These are phyloP conservation scores for Trichomonascaceae sp. DNA, from an alignment of 1,139 yeast genomes.

Conservation along the genomic window DNA sequence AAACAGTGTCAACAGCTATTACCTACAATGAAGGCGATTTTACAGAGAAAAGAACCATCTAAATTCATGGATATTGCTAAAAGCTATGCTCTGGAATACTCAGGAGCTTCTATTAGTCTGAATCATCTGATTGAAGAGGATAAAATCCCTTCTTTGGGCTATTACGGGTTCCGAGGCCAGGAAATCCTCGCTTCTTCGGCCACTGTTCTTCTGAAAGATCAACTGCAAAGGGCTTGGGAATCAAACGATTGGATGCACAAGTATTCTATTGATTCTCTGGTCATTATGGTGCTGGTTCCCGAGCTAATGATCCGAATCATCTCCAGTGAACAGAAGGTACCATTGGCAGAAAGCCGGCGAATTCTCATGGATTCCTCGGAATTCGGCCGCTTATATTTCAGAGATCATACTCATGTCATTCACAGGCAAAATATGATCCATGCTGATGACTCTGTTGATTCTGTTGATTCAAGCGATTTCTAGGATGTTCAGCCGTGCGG, in stretches of 20 bases:
- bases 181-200: slow-evolving; percentile 6
- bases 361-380: slow-evolving; percentile 11
- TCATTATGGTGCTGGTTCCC: slow-evolving; percentile 13
- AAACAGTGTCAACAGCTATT: background rate
- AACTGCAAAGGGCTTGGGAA: background rate
- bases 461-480: background rate
- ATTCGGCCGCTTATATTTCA: slow-evolving; percentile 13
- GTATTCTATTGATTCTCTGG: slow-evolving; percentile 2
- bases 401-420: background rate
- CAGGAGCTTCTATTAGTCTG: background rate
- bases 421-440: background rate
- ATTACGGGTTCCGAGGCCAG: slow-evolving; percentile 10
- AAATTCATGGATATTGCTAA: background rate
- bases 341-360: slow-evolving; percentile 7
- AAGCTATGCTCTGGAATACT: background rate
- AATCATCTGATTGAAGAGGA: slow-evolving; percentile 8
- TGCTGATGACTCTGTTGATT: background rate
- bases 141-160: slow-evolving; percentile 7
- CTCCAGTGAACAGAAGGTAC: slow-evolving; percentile 5
- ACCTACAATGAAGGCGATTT: slow-evolving; percentile 2
- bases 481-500: background rate
- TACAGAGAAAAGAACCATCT: slow-evolving; percentile 1
- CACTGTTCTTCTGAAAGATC: background rate
- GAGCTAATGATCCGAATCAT: slow-evolving; percentile 13
- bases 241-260: slow-evolving; percentile 8